Conservation (phyloP, 805 yeast species). For the Candida quercuum region DNA sequence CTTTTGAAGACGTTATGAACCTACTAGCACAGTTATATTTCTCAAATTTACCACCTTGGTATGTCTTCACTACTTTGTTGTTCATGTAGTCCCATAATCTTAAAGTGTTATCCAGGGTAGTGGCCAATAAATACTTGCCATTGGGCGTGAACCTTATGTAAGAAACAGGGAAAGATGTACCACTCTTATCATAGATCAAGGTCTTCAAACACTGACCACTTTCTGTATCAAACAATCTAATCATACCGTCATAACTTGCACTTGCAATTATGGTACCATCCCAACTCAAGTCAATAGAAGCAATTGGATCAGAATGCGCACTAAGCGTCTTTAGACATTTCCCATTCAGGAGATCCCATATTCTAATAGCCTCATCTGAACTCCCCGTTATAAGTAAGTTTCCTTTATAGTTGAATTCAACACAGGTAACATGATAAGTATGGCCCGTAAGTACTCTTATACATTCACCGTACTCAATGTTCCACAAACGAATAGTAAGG, state of each 20-base stretch:
- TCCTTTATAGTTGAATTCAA: slow-evolving; percentile 68
- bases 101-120: slow-evolving; percentile 74
- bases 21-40: slow-evolving; percentile 48
- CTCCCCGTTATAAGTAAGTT: slow-evolving; percentile 77
- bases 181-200: slow-evolving; percentile 70
- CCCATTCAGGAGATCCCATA: slow-evolving; percentile 82
- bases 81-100: slow-evolving; percentile 85
- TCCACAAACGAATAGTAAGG: slow-evolving; percentile 71
- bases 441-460: slow-evolving; percentile 54
- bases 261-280: slow-evolving; percentile 82
- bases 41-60: slow-evolving; percentile 31
- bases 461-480: slow-evolving; percentile 44
- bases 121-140: slow-evolving; percentile 70
- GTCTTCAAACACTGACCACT: slow-evolving; percentile 93
- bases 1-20: slow-evolving; percentile 36
- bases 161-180: slow-evolving; percentile 74
- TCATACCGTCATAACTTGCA: slow-evolving; percentile 87
- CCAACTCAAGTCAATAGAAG: slow-evolving; percentile 64
- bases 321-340: slow-evolving; percentile 70
- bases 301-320: slow-evolving; percentile 91
- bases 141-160: slow-evolving; percentile 73
- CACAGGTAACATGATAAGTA: slow-evolving; percentile 75
- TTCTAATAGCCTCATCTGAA: slow-evolving; percentile 83
- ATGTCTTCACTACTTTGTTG: slow-evolving; percentile 76
- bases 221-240: slow-evolving; percentile 80